Conservation (phyloP, 371 early-diverging fungal genomes). For the Mortierella sp. region DNA sequence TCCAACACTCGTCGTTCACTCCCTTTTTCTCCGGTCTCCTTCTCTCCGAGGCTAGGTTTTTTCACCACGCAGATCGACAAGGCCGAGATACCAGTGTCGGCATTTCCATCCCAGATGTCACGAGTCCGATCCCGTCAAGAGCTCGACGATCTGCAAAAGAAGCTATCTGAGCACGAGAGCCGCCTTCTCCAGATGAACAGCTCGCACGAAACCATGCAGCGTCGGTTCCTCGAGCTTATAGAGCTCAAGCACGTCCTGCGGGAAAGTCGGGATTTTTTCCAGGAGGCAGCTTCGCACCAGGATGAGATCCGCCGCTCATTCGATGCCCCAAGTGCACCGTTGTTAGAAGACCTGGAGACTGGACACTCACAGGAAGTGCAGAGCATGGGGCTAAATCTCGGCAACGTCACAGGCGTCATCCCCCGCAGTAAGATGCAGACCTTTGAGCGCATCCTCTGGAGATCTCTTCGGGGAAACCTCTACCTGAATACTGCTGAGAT, state of each 20-base stretch:
- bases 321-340: conserved; percentile 72
- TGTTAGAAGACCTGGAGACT: conserved; percentile 70
- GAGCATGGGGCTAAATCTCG: conserved; percentile 28
- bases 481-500: conserved; percentile 97
- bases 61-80: conserved; percentile 86
- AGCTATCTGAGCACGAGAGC: conserved; percentile 82
- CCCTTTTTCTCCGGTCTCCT: too few species aligned
- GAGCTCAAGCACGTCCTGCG: conserved; percentile 92
- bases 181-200: conserved; percentile 89
- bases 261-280: conserved; percentile 88
- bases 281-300: conserved; percentile 70
- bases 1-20: too few species aligned
- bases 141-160: conserved; percentile 93
- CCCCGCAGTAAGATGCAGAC: conserved; percentile 83
- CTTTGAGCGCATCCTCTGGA: conserved; percentile 97
- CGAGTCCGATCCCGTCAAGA: conserved; percentile 90
- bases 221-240: conserved; percentile 86
- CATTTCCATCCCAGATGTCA: conserved; percentile 63
- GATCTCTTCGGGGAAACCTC: conserved; percentile 97
- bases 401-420: conserved; percentile 92
- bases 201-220: conserved; percentile 87
- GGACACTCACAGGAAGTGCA: conserved; percentile 54
- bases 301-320: conserved; percentile 62
- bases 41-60: too few species aligned
- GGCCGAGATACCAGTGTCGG: conserved; percentile 74